Conservation (phyloP, 495 filamentous ascomycete genomes). For the Umbilicaria muhlenbergii region DNA sequence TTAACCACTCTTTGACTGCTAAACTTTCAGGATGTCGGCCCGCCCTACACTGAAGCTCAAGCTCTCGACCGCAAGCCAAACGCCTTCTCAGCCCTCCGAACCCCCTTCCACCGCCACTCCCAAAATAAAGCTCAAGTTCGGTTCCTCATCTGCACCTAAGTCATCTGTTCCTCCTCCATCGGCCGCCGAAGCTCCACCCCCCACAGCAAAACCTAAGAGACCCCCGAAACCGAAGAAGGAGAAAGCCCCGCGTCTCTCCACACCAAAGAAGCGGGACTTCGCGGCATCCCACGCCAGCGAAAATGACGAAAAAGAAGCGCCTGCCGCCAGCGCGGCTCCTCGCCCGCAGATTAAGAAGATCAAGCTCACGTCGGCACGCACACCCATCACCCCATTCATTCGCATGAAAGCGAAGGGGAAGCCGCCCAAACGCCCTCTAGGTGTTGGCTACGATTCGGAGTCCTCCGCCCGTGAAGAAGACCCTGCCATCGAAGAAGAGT, state of each 20-base stretch:
- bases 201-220: slow-evolving; percentile 15
- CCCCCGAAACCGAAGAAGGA: slow-evolving; percentile 29
- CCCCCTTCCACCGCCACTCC: slow-evolving; percentile 19
- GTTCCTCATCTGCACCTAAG: slow-evolving; percentile 20
- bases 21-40: neutral
- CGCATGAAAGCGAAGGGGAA: slow-evolving; percentile 45
- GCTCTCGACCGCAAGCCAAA: neutral
- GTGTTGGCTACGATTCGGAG: slow-evolving; percentile 95
- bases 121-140: slow-evolving; percentile 38
- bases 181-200: slow-evolving; percentile 7
- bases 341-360: slow-evolving; percentile 27
- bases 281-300: slow-evolving; percentile 2
- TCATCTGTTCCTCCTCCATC: slow-evolving; percentile 13
- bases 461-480: slow-evolving; percentile 79
- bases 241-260: slow-evolving; percentile 21
- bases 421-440: slow-evolving; percentile 44
- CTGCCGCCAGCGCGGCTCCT: neutral
- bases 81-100: neutral
- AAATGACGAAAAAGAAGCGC: slow-evolving; percentile 7
- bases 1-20: neutral
- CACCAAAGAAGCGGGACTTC: slow-evolving; percentile 17
- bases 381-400: slow-evolving; percentile 26
- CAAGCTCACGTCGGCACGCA: slow-evolving; percentile 22
- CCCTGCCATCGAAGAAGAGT: slow-evolving; percentile 72
- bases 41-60: slow-evolving; percentile 2